Percentiles rank a stretch among this genome's conserved stretches.
These are phyloP conservation scores for Sphagnum fallax DNA, from an alignment of 228 moss, liverwort and hornwort genomes.

Conservation along the genomic window DNA sequence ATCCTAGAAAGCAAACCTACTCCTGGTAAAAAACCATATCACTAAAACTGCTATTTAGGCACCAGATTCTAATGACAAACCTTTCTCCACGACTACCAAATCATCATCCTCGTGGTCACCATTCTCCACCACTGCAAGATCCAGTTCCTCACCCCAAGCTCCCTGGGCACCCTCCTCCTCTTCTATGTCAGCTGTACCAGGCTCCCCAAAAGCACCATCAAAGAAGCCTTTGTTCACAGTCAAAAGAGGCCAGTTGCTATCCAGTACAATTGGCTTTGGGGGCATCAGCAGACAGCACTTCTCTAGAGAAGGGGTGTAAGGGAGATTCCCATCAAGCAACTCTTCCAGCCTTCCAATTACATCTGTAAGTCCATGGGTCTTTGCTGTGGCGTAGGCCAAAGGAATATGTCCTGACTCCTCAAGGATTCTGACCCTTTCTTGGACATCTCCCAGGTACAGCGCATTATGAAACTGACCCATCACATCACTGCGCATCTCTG, in stretches of 20 bases:
- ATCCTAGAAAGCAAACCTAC: not conserved
- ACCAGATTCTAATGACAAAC: too few species aligned
- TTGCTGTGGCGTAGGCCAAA: slow-evolving; percentile 83
- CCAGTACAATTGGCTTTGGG: slow-evolving; percentile 75
- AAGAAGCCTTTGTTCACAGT: slow-evolving; percentile 87
- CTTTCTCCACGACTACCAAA: not conserved
- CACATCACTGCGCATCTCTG: slow-evolving; percentile 89
- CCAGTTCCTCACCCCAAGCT: slow-evolving; percentile 87
- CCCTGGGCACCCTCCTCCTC: slow-evolving; percentile 73
- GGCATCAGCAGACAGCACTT: slow-evolving; percentile 62
- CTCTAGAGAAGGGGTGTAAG: slow-evolving; percentile 47
- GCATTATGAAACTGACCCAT: slow-evolving; percentile 99
- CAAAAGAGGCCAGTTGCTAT: slow-evolving; percentile 92
- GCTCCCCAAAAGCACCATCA: slow-evolving; percentile 80
- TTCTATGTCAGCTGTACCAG: slow-evolving; percentile 32
- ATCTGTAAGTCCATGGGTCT: slow-evolving; percentile 67
- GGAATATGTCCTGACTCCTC: slow-evolving; percentile 86
- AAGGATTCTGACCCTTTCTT: slow-evolving; percentile 82
- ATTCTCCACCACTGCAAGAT: slow-evolving; percentile 53
- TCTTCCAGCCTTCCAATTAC: slow-evolving; percentile 53
- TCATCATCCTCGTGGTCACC: not conserved
- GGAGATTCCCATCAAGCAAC: slow-evolving; percentile 61
- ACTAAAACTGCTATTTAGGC: too few species aligned
- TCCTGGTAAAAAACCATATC: too few species aligned
- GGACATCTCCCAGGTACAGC: slow-evolving; percentile 77